phyloP scores from a whole-genome alignment of 2,329 filamentous ascomycete genomes.

The Mycosphaerella arachidis region DNA sequence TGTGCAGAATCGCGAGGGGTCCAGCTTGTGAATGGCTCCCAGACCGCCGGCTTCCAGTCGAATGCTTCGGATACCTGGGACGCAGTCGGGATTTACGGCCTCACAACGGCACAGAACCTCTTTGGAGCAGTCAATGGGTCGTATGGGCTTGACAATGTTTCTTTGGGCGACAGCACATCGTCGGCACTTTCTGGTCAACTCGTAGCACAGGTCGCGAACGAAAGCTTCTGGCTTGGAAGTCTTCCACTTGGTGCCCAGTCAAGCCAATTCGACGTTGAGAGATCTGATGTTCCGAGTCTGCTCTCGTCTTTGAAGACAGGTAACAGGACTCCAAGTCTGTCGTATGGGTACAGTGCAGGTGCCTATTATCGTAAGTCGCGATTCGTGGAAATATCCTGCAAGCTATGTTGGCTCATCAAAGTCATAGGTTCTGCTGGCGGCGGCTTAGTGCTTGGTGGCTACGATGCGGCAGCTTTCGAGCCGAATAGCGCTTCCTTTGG shows the following conservation, averaged over 20 bases:
- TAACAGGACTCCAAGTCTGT: constrained; percentile 2
- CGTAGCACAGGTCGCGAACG: constrained; percentile 9
- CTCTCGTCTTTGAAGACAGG: background rate
- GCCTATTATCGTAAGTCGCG: constrained; percentile 7
- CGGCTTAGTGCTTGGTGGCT: constrained; percentile 55
- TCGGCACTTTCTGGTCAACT: background rate
- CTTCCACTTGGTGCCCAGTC: constrained; percentile 27
- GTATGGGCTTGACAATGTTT: constrained; percentile 11
- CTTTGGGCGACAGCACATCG: constrained; percentile 1
- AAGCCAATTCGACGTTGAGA: constrained; percentile 16
- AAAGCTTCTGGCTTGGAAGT: constrained; percentile 34
- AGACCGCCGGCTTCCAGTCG: constrained; percentile 6
- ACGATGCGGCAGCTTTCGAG: constrained; percentile 58
- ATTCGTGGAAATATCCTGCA: background rate
- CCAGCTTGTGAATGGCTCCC: background rate
- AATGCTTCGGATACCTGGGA: constrained; percentile 8
- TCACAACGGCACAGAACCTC: constrained; percentile 2
- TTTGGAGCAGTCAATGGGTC: constrained; percentile 3
- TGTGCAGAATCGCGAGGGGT: constrained; percentile 7
- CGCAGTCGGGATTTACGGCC: constrained; percentile 4
- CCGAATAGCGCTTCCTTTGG: constrained; percentile 58
- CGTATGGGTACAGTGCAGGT: constrained; percentile 11
- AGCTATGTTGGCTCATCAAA: background rate
- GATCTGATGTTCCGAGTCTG: constrained; percentile 2
- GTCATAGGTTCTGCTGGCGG: background rate